Evolutionary conservation across 2,329 filamentous ascomycete species (phyloP), one percentile per base, ranked within the genome.

Genomic region (Pezizomycotina sp.): DNA sequence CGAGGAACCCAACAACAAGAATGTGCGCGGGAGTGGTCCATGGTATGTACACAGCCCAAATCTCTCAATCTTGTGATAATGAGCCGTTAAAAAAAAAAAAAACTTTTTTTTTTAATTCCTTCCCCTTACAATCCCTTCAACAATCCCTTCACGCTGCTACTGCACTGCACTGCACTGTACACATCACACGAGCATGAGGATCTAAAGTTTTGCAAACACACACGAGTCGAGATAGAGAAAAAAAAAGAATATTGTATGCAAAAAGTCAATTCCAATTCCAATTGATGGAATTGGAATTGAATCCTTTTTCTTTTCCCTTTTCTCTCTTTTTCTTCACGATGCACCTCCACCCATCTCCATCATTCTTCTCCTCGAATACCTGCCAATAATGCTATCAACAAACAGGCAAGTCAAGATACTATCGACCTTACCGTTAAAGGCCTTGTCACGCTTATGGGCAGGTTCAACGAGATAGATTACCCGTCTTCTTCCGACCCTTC

Each of bases 391-490:
- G 14, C 28, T 28, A 16, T 35, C 8, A 23, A 6, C 24, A 4
- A 21, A 7, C 37, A 65, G 63, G 80, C 80, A 86, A 54, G 80
- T 93, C 33, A 79, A 84, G 55, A 70, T 93, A 55, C 92, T 93
- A 78, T 91, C 82, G 5, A 92, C 82, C 2, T 62, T 93, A 42
- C 84, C 84, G 21, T 64, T 93, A 45, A 93, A 93, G 61, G 83
- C 81, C 22, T 68, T 93, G 27, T 92, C 83, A 21, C 71, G 84
- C 29, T 55, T 91, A 46, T 93, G 84, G 84, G 84, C 23, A 71
- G 66, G 33, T 92, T 93, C 63, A 93, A 93, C 57, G 83, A 92
- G 56, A 62, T 92, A 30, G 73, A 74, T 7, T 77, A 93, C 84
- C 84, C 0, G 86, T 89, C 60, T 83, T 81, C 56, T 65, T 92